Evolutionary conservation across 352 stramenopile genomes (phyloP).

Genomic region (Phytophthora chlamydospora): DNA sequence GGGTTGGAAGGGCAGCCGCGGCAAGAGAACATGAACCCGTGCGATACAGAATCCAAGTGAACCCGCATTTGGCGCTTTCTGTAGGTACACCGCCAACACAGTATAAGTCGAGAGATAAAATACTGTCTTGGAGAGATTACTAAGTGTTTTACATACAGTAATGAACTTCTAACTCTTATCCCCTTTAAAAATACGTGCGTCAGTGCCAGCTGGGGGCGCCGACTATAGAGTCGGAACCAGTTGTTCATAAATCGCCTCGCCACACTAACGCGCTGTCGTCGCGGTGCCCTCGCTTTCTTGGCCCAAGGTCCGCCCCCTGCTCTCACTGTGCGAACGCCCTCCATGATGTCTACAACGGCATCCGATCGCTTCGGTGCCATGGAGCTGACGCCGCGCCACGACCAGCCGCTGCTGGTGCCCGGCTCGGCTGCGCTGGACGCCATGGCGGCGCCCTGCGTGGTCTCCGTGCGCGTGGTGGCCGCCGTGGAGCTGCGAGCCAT

Average conservation of each 20-base stretch:
- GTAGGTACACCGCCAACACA: slow-evolving; percentile 15
- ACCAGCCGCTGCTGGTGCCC: slow-evolving; percentile 65
- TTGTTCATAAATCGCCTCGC: slow-evolving; percentile 7
- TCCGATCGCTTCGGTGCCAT: slow-evolving; percentile 48
- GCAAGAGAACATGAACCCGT: slow-evolving; percentile 14
- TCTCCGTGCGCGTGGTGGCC: slow-evolving; percentile 64
- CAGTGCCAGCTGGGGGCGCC: too few species aligned
- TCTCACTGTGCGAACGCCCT: slow-evolving; percentile 17
- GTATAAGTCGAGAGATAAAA: background rate
- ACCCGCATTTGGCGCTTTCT: slow-evolving; percentile 1
- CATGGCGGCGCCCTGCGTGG: slow-evolving; percentile 62
- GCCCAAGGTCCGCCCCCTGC: slow-evolving; percentile 21
- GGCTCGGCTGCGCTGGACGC: slow-evolving; percentile 64
- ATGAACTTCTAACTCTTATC: background rate
- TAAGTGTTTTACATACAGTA: too few species aligned
- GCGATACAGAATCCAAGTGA: slow-evolving; percentile 18
- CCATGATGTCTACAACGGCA: slow-evolving; percentile 35
- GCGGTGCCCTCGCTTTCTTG: slow-evolving; percentile 16
- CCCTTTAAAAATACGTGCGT: slow-evolving; percentile 9
- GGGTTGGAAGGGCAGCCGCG: slow-evolving; percentile 11
- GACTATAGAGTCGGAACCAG: slow-evolving; percentile 22
- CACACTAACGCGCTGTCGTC: slow-evolving; percentile 16
- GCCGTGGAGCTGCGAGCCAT: slow-evolving; percentile 65
- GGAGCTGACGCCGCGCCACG: slow-evolving; percentile 57
- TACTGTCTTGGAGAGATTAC: too few species aligned